phyloP scores from a whole-genome alignment of 345 rosid genomes.

The Linum usitatissimum region DNA sequence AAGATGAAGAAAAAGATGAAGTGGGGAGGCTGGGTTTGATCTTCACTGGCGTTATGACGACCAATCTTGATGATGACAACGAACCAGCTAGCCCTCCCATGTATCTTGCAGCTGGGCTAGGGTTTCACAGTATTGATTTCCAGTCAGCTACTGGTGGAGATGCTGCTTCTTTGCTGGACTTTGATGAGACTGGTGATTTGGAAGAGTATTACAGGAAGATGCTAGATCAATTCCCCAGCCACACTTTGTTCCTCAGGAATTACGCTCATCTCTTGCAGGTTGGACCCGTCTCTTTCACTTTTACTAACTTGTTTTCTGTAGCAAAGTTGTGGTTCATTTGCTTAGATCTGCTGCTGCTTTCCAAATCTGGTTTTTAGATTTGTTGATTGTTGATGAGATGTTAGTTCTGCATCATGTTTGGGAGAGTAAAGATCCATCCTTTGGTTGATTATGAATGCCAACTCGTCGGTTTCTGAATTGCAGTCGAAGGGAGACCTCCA shows the following conservation, averaged over 20 bases:
- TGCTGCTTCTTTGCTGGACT: slow-evolving; percentile 25
- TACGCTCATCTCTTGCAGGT: slow-evolving; percentile 78
- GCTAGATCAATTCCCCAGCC: slow-evolving; percentile 59
- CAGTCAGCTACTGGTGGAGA: slow-evolving; percentile 15
- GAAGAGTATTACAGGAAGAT: slow-evolving; percentile 43
- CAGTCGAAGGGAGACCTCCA: slow-evolving; percentile 63
- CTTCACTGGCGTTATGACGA: neutral
- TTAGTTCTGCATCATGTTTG: no score
- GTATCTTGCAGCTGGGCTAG: slow-evolving; percentile 67
- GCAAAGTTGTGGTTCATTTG: neutral
- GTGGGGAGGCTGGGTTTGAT: slow-evolving; percentile 5
- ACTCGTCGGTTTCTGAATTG: neutral
- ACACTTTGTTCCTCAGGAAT: slow-evolving; percentile 57
- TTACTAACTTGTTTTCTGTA: neutral
- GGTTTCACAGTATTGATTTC: slow-evolving; percentile 27
- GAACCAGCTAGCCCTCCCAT: slow-evolving; percentile 48
- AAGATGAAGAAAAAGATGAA: slow-evolving; percentile 12
- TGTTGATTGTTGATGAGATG: no score
- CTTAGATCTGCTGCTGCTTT: neutral
- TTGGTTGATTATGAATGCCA: no score
- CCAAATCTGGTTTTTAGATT: neutral
- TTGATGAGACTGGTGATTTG: slow-evolving; percentile 30
- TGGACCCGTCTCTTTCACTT: neutral
- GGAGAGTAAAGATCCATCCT: no score
- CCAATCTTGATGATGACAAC: slow-evolving; percentile 12